A percentile compares a stretch with the other conserved stretches of the same genome.
phyloP scores from a whole-genome alignment of 148 eudicot genomes.

The Camellia sinensis region DNA sequence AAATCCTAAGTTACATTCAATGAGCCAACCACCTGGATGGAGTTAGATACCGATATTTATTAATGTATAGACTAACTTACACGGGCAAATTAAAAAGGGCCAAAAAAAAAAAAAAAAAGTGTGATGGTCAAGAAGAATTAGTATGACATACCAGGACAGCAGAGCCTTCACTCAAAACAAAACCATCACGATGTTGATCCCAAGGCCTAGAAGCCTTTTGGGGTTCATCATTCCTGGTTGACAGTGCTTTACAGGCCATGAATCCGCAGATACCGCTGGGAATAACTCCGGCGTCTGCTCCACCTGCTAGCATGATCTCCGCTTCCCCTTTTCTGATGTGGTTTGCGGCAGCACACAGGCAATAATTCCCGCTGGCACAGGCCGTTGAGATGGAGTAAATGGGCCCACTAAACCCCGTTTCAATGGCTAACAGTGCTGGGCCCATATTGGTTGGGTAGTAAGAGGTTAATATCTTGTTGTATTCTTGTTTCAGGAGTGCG shows the following conservation, averaged over 20 bases:
- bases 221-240: slow-evolving; percentile 27
- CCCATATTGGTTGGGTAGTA: slow-evolving; percentile 14
- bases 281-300: slow-evolving; percentile 24
- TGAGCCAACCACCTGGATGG: too few relatives aligned
- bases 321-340: slow-evolving; percentile 32
- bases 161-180: slow-evolving; percentile 33
- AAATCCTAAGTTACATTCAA: too few relatives aligned
- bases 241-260: slow-evolving; percentile 27
- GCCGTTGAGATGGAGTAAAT: slow-evolving; percentile 32
- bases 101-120: too few relatives aligned
- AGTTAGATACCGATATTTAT: too few relatives aligned
- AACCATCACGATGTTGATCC: slow-evolving; percentile 36
- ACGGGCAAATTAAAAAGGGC: too few relatives aligned
- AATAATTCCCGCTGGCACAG: slow-evolving; percentile 29
- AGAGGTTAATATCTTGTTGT: slow-evolving; percentile 9
- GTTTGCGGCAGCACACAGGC: slow-evolving; percentile 29
- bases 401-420: slow-evolving; percentile 29
- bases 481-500: slow-evolving; percentile 8
- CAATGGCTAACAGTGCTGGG: slow-evolving; percentile 28
- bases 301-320: slow-evolving; percentile 27
- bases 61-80: too few relatives aligned
- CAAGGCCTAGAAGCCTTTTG: slow-evolving; percentile 33
- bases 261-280: slow-evolving; percentile 25
- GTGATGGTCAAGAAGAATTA: neutral
- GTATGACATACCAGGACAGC: slow-evolving; percentile 27